Evolutionary conservation across 2,329 filamentous ascomycete species (phyloP).

Genomic region (Paecilomyces sp.): DNA sequence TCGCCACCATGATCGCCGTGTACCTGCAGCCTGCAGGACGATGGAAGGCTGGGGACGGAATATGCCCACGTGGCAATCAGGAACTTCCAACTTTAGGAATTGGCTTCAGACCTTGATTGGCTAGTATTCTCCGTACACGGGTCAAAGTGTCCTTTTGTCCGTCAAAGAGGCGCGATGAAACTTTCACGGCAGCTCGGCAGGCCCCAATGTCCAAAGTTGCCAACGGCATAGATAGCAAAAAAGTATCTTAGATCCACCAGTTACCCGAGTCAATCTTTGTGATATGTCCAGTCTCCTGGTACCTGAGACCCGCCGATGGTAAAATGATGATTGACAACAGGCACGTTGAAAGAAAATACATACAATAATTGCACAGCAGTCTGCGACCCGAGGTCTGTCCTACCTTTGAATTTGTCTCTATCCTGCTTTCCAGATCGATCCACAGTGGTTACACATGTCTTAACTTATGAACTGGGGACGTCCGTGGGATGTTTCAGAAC

Average conservation of each 20-base stretch:
- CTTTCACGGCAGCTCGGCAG: background rate
- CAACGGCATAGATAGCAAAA: background rate
- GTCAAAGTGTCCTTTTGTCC: background rate
- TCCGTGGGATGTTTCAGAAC: background rate
- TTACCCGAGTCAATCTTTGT: background rate
- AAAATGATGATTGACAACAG: background rate
- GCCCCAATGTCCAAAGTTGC: background rate
- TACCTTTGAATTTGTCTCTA: background rate
- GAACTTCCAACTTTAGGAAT: background rate
- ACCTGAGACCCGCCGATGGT: background rate
- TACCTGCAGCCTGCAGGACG: background rate
- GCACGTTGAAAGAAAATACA: background rate
- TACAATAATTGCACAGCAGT: background rate
- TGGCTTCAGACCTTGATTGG: background rate
- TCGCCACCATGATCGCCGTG: background rate
- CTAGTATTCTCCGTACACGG: background rate
- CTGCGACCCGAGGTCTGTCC: background rate
- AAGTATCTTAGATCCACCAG: background rate
- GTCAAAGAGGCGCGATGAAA: background rate
- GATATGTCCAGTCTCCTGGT: background rate
- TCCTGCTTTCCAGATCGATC: background rate
- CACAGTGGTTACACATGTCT: background rate
- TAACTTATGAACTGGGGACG: background rate
- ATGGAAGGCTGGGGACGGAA: background rate
- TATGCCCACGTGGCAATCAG: background rate